phyloP scores from a whole-genome alignment of 148 eudicot genomes.

The Silene conica region DNA sequence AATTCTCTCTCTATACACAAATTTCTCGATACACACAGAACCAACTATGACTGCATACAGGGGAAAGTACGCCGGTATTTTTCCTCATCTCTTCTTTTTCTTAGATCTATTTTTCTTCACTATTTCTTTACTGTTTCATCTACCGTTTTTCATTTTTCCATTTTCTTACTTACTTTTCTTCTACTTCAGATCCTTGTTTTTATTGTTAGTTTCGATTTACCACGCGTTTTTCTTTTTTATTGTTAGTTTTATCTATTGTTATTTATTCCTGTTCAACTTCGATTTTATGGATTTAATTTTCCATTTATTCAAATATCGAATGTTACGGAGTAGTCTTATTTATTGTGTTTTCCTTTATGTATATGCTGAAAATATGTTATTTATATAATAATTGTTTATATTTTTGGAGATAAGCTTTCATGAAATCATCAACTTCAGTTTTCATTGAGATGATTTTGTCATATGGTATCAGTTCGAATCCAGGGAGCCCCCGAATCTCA shows the following conservation, averaged over 20 bases:
- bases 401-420: too few relatives aligned
- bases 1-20: not conserved
- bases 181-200: not conserved
- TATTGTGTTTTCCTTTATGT: too few relatives aligned
- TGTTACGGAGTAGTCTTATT: too few relatives aligned
- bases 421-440: too few relatives aligned
- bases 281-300: not conserved
- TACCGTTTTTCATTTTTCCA: not conserved
- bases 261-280: not conserved
- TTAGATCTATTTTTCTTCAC: not conserved
- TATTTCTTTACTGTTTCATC: not conserved
- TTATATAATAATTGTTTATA: too few relatives aligned
- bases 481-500: too few relatives aligned
- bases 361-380: too few relatives aligned
- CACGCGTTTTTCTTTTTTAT: not conserved
- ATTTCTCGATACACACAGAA: not conserved
- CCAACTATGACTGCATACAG: constrained; percentile 64
- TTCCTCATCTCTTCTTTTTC: not conserved
- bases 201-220: not conserved
- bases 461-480: too few relatives aligned
- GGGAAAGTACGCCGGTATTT: constrained; percentile 75
- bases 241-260: not conserved
- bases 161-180: not conserved
- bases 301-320: not conserved
- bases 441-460: too few relatives aligned